Evolutionary conservation across 2,329 filamentous ascomycete species (phyloP), one percentile per base, ranked within the genome.

Genomic region (Kalmusia sp.): DNA sequence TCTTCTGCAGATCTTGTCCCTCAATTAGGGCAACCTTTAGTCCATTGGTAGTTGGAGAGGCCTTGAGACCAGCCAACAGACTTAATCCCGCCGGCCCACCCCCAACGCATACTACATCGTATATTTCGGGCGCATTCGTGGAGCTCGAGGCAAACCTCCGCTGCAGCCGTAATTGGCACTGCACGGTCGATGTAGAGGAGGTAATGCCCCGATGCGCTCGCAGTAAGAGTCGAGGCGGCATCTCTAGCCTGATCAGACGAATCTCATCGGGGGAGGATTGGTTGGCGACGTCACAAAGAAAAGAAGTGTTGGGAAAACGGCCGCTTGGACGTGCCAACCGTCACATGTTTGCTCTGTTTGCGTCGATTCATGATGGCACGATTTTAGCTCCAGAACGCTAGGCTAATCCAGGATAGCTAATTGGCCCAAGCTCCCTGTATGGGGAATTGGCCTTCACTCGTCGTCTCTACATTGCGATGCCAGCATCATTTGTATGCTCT

Each of bases 61-160:
- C 84, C 62, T 77, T 75, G 52, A 79, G 55, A 5, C 71, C 76
- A 30, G 73, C 68, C 21, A 77, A 67, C 38, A 82, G 63, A 67
- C 92, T 96, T 52, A 99, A 81, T 50, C 93, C 93, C 38, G 92
- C 92, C 21, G 93, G 92, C 4, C 93, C 92, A 57, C 92, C 93
- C 56, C 92, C 92, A 49, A 96, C 89, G 67, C 92, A 95, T 58
- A 96, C 91, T 27, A 96, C 89, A 83, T 96, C 92, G 79, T 95
- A 97, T 66, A 96, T 87, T 61, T 96, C 90, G 9, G 87, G 85
- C 11, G 63, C 55, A 40, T 59, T 55, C 58, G 67, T 55, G 33
- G 70, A 65, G 58, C 57, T 72, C 40, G 73, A 73, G 21, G 68
- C 70, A 52, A 62, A 72, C 54, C 67, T 66, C 54, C 59, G 68